These are phyloP conservation scores for Amaranthus hypochondriacus DNA, from an alignment of 148 eudicot genomes.

Conservation along the genomic window DNA sequence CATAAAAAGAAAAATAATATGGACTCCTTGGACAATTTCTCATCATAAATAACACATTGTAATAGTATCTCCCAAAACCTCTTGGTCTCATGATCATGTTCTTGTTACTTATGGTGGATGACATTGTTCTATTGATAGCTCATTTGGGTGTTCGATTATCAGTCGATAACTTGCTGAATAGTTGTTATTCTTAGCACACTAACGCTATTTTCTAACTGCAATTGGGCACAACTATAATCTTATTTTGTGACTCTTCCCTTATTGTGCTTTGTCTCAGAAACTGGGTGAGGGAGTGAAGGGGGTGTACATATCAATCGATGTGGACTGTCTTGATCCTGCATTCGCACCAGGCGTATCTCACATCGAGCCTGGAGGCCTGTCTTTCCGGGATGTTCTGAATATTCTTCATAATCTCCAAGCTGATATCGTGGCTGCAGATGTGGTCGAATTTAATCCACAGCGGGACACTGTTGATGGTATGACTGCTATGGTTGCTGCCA, in stretches of 20 bases:
- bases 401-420: slow-evolving; percentile 89
- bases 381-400: slow-evolving; percentile 86
- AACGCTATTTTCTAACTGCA: too few relatives aligned
- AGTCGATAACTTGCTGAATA: too few relatives aligned
- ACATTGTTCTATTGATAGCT: too few relatives aligned
- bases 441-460: slow-evolving; percentile 96
- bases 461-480: slow-evolving; percentile 97
- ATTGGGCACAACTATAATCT: too few relatives aligned
- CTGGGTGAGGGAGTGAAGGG: slow-evolving; percentile 97
- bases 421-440: slow-evolving; percentile 87
- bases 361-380: slow-evolving; percentile 93
- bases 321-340: slow-evolving; percentile 93
- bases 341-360: slow-evolving; percentile 98
- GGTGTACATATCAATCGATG: slow-evolving; percentile 78
- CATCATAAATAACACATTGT: too few relatives aligned
- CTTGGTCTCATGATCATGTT: too few relatives aligned
- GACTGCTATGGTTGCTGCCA: slow-evolving; percentile 99
- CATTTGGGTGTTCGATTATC: too few relatives aligned
- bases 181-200: too few relatives aligned
- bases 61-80: too few relatives aligned
- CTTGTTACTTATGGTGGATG: too few relatives aligned
- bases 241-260: neutral
- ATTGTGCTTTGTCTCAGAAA: slow-evolving; percentile 43
- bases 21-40: too few relatives aligned
- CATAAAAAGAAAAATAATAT: too few relatives aligned